Conservation (phyloP, 2,329 filamentous ascomycete genomes). For the Diaporthe aspalathi region DNA sequence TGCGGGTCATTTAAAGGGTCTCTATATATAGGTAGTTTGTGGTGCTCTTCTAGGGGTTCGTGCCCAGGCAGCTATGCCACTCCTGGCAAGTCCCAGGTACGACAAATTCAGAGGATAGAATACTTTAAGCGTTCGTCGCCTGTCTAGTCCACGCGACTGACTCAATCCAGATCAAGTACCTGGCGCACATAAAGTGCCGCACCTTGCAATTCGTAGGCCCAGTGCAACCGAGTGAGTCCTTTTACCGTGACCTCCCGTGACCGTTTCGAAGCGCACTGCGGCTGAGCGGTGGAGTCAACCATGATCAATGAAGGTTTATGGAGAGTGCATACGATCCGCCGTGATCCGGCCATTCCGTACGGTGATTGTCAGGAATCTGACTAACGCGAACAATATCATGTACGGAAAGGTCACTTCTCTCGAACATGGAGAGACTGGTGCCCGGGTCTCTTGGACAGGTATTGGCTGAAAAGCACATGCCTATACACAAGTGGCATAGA, state of each 20-base stretch:
- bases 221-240: neutral
- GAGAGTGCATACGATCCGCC: neutral
- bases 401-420: neutral
- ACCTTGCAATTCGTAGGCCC: neutral
- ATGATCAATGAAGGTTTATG: neutral
- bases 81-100: neutral
- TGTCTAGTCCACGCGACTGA: neutral
- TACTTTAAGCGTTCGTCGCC: neutral
- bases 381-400: neutral
- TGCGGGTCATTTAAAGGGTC: neutral
- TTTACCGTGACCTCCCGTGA: too few species aligned
- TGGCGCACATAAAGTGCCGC: too few species aligned
- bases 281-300: neutral
- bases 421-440: neutral
- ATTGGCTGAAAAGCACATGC: neutral
- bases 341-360: neutral
- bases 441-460: neutral
- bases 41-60: neutral
- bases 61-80: neutral
- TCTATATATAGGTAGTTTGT: neutral
- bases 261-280: neutral
- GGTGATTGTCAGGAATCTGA: neutral
- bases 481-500: neutral
- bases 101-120: neutral
- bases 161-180: neutral